A percentile compares a stretch with the other conserved stretches of the same genome.
Conservation (phyloP, 306 rosid species). For the Cicer arietinum region DNA sequence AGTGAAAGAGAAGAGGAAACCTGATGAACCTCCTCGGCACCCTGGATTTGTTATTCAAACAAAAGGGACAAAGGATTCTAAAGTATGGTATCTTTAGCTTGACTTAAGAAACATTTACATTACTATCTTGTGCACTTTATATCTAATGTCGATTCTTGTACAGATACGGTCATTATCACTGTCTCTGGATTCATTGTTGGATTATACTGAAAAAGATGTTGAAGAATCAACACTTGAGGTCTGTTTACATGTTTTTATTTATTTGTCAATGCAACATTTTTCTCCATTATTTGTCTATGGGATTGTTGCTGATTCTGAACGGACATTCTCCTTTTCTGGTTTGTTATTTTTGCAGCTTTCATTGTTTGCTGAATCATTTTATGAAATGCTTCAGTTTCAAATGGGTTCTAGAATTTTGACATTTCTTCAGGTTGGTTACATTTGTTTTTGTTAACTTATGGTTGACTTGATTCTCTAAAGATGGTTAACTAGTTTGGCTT, state of each 20-base stretch:
- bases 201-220: constrained; percentile 87
- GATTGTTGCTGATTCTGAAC: constrained; percentile 13
- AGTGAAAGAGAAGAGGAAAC: constrained; percentile 73
- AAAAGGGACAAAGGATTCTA: constrained; percentile 70
- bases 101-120: not conserved
- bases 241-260: constrained; percentile 35
- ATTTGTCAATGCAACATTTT: not conserved
- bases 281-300: not conserved
- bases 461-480: constrained; percentile 38
- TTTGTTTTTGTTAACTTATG: not conserved
- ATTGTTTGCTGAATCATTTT: constrained; percentile 86
- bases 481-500: constrained; percentile 24
- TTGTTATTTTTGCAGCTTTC: constrained; percentile 71
- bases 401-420: constrained; percentile 83
- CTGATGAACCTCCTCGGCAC: constrained; percentile 96
- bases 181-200: constrained; percentile 85
- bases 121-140: constrained; percentile 3
- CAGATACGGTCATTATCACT: constrained; percentile 82
- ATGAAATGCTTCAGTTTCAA: constrained; percentile 98
- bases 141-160: constrained; percentile 42
- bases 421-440: constrained; percentile 83
- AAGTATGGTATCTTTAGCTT: constrained; percentile 60
- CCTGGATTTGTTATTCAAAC: constrained; percentile 86
- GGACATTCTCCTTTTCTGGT: constrained; percentile 4
- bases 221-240: constrained; percentile 98